Base-by-base conservation (phyloP, 2,329 filamentous ascomycete genomes). In the Talaromyces sp. region DNA sequence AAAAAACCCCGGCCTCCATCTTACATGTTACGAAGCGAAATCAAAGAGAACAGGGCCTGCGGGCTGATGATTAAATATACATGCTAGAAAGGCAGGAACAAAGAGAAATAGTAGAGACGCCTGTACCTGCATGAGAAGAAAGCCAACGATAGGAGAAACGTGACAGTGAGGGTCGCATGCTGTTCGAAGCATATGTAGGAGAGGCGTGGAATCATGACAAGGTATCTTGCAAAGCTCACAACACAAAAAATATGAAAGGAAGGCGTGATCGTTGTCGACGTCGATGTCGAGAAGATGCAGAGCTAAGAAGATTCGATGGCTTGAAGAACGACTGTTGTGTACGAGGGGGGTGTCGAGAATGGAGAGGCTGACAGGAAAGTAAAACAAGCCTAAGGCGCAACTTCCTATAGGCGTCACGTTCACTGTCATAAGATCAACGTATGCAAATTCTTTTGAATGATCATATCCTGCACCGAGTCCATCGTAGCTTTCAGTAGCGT, bases 401-500 rank as follows among this genome's bases (percentile, higher is more conserved):
- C 25, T 46, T 55, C 28, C 21, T 28, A 55, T 28, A 23, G 50
- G 58, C 16, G 18, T 62, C 6, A 35, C 16, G 21, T n/a, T 58
- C 52, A 63, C 39, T 83, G 78, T 65, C 61, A 90, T 77, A 90
- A 80, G 71, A 93, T 91, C 71, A 92, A 80, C 77, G 89, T 88
- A 78, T 91, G 90, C 62, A 93, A 82, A 74, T 92, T 92, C 73
- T 88, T 88, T 77, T 92, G 89, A 71, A 92, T 91, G 70, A 92
- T 91, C 87, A 92, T 93, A 75, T 93, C 90, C 77, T 93, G 90
- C 61, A 93, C 90, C 11, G 89, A 91, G 66, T 85, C 84, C 91
- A 93, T 93, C 42, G 91, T 93, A 67, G 92, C 91, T 79, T 92
- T 93, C 68, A 93, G 82, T 66, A 93, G 78, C 72, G 91, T 92